Base-by-base conservation (phyloP, 106 monocot genomes). In the Xerophyta viscosa region DNA sequence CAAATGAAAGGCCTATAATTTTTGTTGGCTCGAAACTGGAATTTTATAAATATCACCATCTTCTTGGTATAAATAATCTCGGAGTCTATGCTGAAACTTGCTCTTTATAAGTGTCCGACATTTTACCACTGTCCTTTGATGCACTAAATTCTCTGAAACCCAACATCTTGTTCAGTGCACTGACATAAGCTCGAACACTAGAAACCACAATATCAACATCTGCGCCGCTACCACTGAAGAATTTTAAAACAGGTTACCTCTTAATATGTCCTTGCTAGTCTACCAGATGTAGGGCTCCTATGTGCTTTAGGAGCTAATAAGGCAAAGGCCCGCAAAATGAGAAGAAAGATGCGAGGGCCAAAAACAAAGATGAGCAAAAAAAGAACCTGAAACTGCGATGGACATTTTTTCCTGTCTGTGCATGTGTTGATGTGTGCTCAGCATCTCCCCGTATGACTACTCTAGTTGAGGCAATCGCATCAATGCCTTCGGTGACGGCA, bases 381-480 rank as follows among this genome's bases (percentile, higher is more conserved):
- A n/a, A 39, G 64, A 10, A 92, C 92, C 92, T 92, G 72, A 80
- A 92, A 28, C 68, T 58, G 1, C 83, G 77, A 7, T 27, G 61
- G 15, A 79, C 60, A 18, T 63, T 29, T 52, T 79, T 54, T 39
- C 83, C 83, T 0, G 72, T 79, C 9, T 53, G 47, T 14, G 74
- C 79, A 64, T 83, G 76, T 11, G 44, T 92, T 0, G 80, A 59
- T 12, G 46, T 64, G 33, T 36, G 24, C 42, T 29, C 54, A 6
- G 62, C 29, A 24, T 80, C 80, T 57, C 66, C 80, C 37, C 69
- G 41, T 50, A 92, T 72, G 17, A 92, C 76, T 13, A 92, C 87
- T 57, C 92, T 54, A 20, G 92, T 92, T 26, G 92, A 76, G 31
- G 92, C 87, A 61, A 92, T 77, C 17, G 92, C 92, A 74, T 92